Evolutionary conservation across 164 flowering plant genomes (phyloP), one percentile per base, ranked within the genome.

Genomic region (Magnolia kwangsiensis): DNA sequence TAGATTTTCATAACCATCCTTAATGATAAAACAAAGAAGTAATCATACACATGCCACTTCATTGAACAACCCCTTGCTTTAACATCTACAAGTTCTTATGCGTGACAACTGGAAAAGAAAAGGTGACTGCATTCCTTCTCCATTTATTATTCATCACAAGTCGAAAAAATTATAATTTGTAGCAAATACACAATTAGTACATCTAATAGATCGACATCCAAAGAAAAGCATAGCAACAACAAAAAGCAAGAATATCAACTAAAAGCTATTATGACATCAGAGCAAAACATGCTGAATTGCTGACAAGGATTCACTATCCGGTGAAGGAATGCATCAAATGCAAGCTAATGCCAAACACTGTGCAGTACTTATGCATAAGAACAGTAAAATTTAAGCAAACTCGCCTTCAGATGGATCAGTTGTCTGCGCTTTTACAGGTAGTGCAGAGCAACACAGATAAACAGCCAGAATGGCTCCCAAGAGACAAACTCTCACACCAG

Each of bases 391-490:
- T 20, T 21, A 67, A 72, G 21, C 20, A 16, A 37, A 63, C 11
- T 76, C 67, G 89, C 96, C 96, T 90, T 92, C 94, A 3, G 80
- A 74, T 71, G 94, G 91, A 86, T 87, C 80, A 72, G 94, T 89
- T 4, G 49, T 51, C 72, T 83, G 84, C 5, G 87, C 88, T 71
- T 49, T 80, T 3, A 76, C 87, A 73, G 72, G 68, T 4, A 82
- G 75, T 61, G 75, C 8, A 8, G 77, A 82, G 73, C 66, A 86
- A 76, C 80, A 78, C 21, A 66, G 81, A 8, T 79, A 83, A 4
- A 80, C 55, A 31, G 78, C 79, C n/a, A 80, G 65, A 74, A 75
- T 20, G 14, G 65, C 74, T 50, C 49, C 75, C 20, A 70, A 37
- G 11, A 59, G 23, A 67, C 21, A 78, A 49, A 71, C 14, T 74